These are phyloP conservation scores for Petunia secreta DNA, from an alignment of 257 asterid species.

Conservation along the genomic window DNA sequence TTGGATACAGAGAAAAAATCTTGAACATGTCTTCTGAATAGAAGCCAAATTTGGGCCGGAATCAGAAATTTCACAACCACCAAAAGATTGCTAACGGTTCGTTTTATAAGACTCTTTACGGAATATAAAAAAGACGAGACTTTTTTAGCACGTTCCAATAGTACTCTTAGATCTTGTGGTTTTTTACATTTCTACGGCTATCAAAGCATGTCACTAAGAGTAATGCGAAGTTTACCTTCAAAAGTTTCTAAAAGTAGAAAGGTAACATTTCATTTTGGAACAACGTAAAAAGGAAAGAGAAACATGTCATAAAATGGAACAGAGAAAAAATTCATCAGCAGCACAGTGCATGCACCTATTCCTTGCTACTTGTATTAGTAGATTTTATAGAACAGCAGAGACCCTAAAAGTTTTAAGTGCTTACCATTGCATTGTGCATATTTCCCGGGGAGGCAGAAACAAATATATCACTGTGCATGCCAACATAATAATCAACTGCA, in stretches of 20 bases:
- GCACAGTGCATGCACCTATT: not conserved
- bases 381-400: not conserved
- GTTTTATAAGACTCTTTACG: no score
- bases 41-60: not conserved
- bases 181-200: not conserved
- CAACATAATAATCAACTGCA: slow-evolving; percentile 91
- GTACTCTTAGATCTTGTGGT: not conserved
- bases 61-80: not conserved
- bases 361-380: not conserved
- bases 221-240: not conserved
- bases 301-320: not conserved
- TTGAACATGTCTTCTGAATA: not conserved
- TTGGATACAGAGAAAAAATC: not conserved
- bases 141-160: not conserved
- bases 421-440: slow-evolving; percentile 98
- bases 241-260: not conserved
- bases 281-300: not conserved
- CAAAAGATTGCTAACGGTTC: no score
- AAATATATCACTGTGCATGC: slow-evolving; percentile 94
- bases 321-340: not conserved
- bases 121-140: not conserved
- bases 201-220: not conserved
- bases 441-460: slow-evolving; percentile 97
- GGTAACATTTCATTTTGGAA: not conserved
- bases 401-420: slow-evolving; percentile 19